Evolutionary conservation across 352 stramenopile genomes (phyloP).

Genomic region (Lagenidium giganteum): DNA sequence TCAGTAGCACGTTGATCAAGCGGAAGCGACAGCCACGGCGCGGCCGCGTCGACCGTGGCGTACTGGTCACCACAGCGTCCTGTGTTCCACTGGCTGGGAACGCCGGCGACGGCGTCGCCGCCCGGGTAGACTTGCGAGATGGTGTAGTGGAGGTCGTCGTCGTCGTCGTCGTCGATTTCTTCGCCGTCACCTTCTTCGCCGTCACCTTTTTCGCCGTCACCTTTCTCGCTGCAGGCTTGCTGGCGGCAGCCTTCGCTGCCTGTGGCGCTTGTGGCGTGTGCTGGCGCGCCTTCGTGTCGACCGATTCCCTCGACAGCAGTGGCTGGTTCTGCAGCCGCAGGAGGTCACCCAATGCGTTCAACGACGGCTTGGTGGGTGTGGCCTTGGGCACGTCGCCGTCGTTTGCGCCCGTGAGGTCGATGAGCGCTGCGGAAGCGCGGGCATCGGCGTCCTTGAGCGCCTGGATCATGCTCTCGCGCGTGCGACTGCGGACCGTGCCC

Average conservation of each 20-base stretch:
- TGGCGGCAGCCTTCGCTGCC: too few species aligned
- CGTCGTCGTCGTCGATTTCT: too few species aligned
- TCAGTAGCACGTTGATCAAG: constrained; percentile 64
- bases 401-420: not conserved
- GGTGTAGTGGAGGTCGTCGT: too few species aligned
- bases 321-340: not conserved
- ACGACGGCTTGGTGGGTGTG: not conserved
- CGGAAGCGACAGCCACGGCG: constrained; percentile 62
- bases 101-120: too few species aligned
- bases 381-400: not conserved
- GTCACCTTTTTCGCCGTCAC: too few species aligned
- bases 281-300: too few species aligned
- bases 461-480: not conserved
- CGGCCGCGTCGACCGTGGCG: constrained; percentile 13
- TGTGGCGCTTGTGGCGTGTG: too few species aligned
- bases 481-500: not conserved
- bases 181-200: too few species aligned
- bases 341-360: not conserved
- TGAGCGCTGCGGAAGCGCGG: constrained; percentile 2
- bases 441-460: constrained; percentile 4
- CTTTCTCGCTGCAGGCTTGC: too few species aligned
- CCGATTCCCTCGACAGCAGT: not conserved
- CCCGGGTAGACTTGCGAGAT: too few species aligned
- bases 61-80: not conserved
- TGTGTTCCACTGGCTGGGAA: not conserved